Evolutionary conservation across 495 filamentous ascomycete species (phyloP), one percentile per base, ranked within the genome.

Genomic region (Cryomyces minteri): DNA sequence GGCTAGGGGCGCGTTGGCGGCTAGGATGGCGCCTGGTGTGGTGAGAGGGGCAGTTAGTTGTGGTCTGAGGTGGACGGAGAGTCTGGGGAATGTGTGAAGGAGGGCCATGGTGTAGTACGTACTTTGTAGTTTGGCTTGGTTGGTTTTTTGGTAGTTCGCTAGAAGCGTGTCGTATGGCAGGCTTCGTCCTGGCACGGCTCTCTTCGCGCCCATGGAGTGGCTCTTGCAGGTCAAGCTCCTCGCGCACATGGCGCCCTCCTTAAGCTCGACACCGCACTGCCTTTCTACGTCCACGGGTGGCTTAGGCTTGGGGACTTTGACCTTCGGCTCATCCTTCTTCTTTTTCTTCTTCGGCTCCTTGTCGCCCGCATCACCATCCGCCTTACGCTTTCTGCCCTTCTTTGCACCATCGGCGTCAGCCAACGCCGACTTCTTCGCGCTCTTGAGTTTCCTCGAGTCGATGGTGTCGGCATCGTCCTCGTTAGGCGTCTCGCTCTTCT

Each of bases 71-170:
- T 44, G 38, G 45, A 45, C 4, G 12, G 28, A 45, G 11, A 46
- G 40, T 25, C 8, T 46, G 30, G 34, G 34, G 34, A 9, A 41
- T n/a, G 18, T 6, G 48, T 11, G 36, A 31, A n/a, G 28, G 33
- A 32, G 40, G 25, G 42, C 30, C 9, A 5, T 36, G 39, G 44
- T 43, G 43, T 29, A 43, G 43, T n/a, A 65, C 73, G 51, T 72
- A 87, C 83, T 92, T 59, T 95, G 88, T 65, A 90, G 83, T 54
- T 92, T 88, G 9, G 90, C 90, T 63, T 96, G 90, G 58, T 96
- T 98, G 69, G 93, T 94, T 71, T 95, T 95, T 66, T 98, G 90
- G 61, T 98, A 96, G 12, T 84, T 82, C 31, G 83, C 76, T 25
- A 98, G 72, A 29, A 98, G 66, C 75, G 90, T 86, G 60, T 96